Evolutionary conservation across 495 filamentous ascomycete genomes (phyloP).

Genomic region (Articulospora tetracladia): DNA sequence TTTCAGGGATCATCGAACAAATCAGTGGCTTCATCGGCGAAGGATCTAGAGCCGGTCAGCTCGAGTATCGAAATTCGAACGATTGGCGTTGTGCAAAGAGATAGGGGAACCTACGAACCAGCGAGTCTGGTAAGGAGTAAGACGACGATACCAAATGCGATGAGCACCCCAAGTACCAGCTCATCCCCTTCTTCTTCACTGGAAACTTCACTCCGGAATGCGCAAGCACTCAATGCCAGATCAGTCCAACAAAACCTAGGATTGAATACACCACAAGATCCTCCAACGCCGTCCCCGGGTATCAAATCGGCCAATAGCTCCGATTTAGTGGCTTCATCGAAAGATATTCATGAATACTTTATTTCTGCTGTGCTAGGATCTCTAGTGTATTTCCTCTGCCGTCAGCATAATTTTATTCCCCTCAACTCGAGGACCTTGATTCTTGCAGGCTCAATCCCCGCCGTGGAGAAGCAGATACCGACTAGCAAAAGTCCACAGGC

Average conservation of each 20-base stretch:
- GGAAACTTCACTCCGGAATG: slow-evolving; percentile 33
- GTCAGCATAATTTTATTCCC: slow-evolving; percentile 21
- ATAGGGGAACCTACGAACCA: slow-evolving; percentile 43
- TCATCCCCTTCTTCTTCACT: slow-evolving; percentile 42
- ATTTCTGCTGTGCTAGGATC: slow-evolving; percentile 25
- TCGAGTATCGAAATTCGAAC: slow-evolving; percentile 24
- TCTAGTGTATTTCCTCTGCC: slow-evolving; percentile 24
- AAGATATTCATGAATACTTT: slow-evolving; percentile 26
- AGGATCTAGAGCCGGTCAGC: not conserved
- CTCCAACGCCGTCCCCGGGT: slow-evolving; percentile 15
- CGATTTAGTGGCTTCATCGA: slow-evolving; percentile 2
- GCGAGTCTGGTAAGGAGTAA: slow-evolving; percentile 40
- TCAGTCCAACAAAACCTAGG: slow-evolving; percentile 14
- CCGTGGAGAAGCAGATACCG: not conserved
- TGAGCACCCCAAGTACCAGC: slow-evolving; percentile 43
- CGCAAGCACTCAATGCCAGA: slow-evolving; percentile 27
- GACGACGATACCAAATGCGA: slow-evolving; percentile 13
- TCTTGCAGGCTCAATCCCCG: not conserved
- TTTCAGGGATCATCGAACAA: slow-evolving; percentile 39
- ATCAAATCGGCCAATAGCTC: slow-evolving; percentile 1
- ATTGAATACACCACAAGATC: slow-evolving; percentile 9
- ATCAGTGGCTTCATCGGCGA: slow-evolving; percentile 19
- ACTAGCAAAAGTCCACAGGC: not conserved
- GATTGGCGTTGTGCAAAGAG: slow-evolving; percentile 34
- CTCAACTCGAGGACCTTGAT: slow-evolving; percentile 27